Conservation (phyloP, 2,329 filamentous ascomycete species). For the Fusarium robinianum region DNA sequence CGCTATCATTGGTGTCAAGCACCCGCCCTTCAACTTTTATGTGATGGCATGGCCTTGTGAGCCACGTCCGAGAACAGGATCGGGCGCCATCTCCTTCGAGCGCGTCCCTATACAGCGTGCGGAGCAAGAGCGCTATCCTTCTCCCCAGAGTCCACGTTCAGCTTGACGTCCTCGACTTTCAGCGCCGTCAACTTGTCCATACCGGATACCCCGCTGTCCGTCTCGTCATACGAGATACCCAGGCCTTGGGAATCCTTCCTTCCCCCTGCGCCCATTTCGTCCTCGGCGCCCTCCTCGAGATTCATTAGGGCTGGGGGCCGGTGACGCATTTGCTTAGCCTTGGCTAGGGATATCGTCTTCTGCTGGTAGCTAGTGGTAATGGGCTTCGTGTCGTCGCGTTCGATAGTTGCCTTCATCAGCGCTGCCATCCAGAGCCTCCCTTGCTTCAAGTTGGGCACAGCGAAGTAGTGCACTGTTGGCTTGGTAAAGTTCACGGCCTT, state of each 20-base stretch:
- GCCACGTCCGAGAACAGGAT: too few species aligned
- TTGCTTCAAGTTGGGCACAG: conserved; percentile 85
- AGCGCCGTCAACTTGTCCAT: conserved; percentile 46
- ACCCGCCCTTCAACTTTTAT: too few species aligned
- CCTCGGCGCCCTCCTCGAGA: conserved; percentile 51
- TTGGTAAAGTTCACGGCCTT: conserved; percentile 97
- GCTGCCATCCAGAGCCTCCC: conserved; percentile 98
- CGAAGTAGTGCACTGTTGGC: conserved; percentile 96
- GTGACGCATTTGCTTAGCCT: conserved; percentile 85
- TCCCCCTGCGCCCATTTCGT: conserved; percentile 29
- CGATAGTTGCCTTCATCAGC: conserved; percentile 98
- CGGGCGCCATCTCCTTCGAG: too few species aligned
- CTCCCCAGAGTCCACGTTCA: conserved; percentile 36
- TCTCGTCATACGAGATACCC: conserved; percentile 49
- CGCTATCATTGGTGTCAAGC: not conserved
- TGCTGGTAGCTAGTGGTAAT: conserved; percentile 95
- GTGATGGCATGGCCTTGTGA: too few species aligned
- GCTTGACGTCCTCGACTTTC: conserved; percentile 42
- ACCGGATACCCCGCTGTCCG: conserved; percentile 50
- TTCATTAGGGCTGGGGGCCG: conserved; percentile 88
- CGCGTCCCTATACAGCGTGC: conserved; percentile 16
- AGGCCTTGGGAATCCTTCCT: conserved; percentile 43
- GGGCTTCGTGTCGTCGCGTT: conserved; percentile 78
- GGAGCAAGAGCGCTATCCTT: conserved; percentile 34
- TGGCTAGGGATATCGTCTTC: conserved; percentile 90